Percentiles rank a stretch among this genome's conserved stretches.
Conservation (phyloP, 1,284 basidiomycete genomes). For the Trichosporon sp. region DNA sequence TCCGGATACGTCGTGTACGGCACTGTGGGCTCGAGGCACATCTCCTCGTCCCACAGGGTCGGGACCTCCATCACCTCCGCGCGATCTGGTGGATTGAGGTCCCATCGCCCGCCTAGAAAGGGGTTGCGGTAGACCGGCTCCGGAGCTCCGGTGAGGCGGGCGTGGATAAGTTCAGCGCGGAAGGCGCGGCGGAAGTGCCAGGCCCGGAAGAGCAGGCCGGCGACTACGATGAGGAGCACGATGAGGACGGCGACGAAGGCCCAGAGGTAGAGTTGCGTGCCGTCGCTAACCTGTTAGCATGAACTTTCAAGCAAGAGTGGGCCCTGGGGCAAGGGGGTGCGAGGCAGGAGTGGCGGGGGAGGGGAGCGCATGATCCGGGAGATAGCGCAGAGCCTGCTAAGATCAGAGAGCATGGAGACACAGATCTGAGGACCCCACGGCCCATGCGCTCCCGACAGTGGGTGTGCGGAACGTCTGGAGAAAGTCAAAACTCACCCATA, state of each 20-base stretch:
- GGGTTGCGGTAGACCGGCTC: conserved; percentile 38
- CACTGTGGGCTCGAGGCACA: conserved; percentile 31
- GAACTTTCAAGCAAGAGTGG: not conserved
- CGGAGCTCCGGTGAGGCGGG: conserved; percentile 46
- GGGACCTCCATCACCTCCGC: conserved; percentile 37
- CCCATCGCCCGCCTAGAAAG: conserved; percentile 11
- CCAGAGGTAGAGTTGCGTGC: conserved; percentile 53
- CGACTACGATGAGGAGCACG: conserved; percentile 48
- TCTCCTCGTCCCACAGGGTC: conserved; percentile 48
- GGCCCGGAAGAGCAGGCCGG: conserved; percentile 48
- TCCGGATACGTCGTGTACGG: not conserved
- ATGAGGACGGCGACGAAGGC: conserved; percentile 55
- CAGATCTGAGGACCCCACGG: not conserved
- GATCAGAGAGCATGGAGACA: too few relatives aligned
- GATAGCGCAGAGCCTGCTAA: too few relatives aligned
- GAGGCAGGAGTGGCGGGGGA: not conserved
- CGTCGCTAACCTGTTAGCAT: conserved; percentile 18
- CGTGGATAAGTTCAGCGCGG: conserved; percentile 48
- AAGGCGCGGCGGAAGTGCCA: conserved; percentile 29
- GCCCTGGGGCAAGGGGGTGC: not conserved
- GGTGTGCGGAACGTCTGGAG: too few relatives aligned
- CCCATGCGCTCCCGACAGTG: too few relatives aligned
- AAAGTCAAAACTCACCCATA: not conserved
- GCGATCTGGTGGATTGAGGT: too few relatives aligned
- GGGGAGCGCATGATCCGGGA: too few relatives aligned